Evolutionary conservation across 208 protist species (phyloP), one percentile per base, ranked within the genome.

Genomic region (Trypanosoma caninum): DNA sequence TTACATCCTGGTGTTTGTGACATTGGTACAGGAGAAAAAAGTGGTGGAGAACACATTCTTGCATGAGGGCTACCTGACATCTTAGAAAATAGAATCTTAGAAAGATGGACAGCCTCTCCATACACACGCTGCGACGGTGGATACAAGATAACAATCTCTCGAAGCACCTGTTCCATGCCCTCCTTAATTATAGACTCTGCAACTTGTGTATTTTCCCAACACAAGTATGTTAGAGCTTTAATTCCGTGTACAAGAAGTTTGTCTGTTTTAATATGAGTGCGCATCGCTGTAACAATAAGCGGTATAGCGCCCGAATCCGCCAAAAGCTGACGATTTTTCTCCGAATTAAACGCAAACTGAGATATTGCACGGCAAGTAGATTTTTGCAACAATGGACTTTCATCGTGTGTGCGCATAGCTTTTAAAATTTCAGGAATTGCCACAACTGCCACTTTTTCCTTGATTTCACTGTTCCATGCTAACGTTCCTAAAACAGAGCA

Each of bases 301-400:
- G 87, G 79, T 52, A 97, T 91, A 13, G 83, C 91, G 9, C 88
- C 91, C n/a, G 75, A 66, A 28, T 92, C 82, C 27, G 78, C 72
- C 6, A 97, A 74, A 50, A 94, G 72, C 59, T 89, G 76, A 3
- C 91, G 82, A 56, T 97, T 97, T 54, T 69, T 89, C 57, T 97
- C 84, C 3, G 86, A 94, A 72, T 97, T 95, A 69, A 94, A 97
- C 35, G 91, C 88, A 58, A 97, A 94, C 72, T 97, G 91, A 37
- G 88, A 92, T 48, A 95, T 89, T 55, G 91, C 91, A 46, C 91
- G 75, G 65, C 88, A 95, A 9, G 86, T 93, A 35, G 88, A 94
- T 74, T 97, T 97, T 65, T 97, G 91, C 34, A 97, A 72, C 38
- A 93, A 65, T 18, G 88, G 76, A 57, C 82, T 92, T 58, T 74